Conservation (phyloP, 306 rosid genomes). For the Citrullus colocynthis region DNA sequence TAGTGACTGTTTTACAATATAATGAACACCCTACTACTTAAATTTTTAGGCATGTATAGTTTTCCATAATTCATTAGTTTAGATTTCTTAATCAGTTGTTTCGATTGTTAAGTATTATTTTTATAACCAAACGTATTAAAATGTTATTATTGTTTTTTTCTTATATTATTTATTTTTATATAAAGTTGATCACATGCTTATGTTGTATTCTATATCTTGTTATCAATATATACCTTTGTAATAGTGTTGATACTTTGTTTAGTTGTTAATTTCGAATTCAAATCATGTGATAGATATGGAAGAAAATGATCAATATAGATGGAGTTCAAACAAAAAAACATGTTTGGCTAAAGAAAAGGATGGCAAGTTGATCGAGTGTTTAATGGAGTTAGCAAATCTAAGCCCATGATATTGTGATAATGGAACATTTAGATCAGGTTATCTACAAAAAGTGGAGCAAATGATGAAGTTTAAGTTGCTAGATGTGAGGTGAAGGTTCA, state of each 20-base stretch:
- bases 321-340: neutral
- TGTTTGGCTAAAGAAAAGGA: neutral
- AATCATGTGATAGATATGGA: neutral
- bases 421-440: neutral
- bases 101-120: too few species aligned
- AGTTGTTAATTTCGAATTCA: too few species aligned
- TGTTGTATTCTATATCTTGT: neutral
- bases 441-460: neutral
- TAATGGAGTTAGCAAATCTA: neutral
- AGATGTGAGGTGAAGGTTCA: neutral
- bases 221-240: too few species aligned
- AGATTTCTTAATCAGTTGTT: neutral
- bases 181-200: neutral
- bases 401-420: neutral
- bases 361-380: neutral
- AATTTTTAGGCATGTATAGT: neutral
- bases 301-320: neutral
- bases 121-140: neutral
- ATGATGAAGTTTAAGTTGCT: neutral
- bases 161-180: neutral
- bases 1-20: neutral
- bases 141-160: neutral
- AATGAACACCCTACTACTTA: neutral
- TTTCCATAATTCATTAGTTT: neutral
- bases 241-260: neutral